Conservation (phyloP, 371 early-diverging fungal genomes). For the Mortierella sp. region DNA sequence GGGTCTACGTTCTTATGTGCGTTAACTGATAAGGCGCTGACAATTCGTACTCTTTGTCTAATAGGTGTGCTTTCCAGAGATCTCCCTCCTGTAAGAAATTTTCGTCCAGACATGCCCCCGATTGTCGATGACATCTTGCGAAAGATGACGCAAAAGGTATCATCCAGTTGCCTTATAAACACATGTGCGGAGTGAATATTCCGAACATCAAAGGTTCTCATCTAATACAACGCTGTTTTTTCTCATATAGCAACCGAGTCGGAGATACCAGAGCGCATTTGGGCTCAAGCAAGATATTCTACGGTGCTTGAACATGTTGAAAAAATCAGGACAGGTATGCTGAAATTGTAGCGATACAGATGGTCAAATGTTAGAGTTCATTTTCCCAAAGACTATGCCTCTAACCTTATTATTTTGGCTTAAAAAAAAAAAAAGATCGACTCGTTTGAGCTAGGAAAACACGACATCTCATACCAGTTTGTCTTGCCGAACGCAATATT, state of each 20-base stretch:
- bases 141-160: slow-evolving; percentile 71
- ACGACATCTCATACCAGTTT: slow-evolving; percentile 68
- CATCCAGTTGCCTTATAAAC: no score
- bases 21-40: neutral
- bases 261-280: slow-evolving; percentile 69
- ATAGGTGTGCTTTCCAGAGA: slow-evolving; percentile 62
- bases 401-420: neutral
- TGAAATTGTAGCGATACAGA: no score
- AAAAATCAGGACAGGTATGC: slow-evolving; percentile 23
- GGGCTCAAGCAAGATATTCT: slow-evolving; percentile 69
- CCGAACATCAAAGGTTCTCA: no score
- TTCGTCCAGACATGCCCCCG: slow-evolving; percentile 63
- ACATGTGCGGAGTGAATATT: no score
- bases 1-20: neutral
- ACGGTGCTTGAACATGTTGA: slow-evolving; percentile 60
- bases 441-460: slow-evolving; percentile 61
- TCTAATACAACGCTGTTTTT: neutral
- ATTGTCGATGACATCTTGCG: slow-evolving; percentile 64
- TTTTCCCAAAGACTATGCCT: neutral
- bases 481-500: slow-evolving; percentile 66
- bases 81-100: slow-evolving; percentile 61
- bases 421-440: slow-evolving; percentile 28
- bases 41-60: neutral
- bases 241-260: slow-evolving; percentile 65
- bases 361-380: no score